Evolutionary conservation across 768 basidiomycete genomes (phyloP), one percentile per base, ranked within the genome.

Genomic region (Pholiota microspora): DNA sequence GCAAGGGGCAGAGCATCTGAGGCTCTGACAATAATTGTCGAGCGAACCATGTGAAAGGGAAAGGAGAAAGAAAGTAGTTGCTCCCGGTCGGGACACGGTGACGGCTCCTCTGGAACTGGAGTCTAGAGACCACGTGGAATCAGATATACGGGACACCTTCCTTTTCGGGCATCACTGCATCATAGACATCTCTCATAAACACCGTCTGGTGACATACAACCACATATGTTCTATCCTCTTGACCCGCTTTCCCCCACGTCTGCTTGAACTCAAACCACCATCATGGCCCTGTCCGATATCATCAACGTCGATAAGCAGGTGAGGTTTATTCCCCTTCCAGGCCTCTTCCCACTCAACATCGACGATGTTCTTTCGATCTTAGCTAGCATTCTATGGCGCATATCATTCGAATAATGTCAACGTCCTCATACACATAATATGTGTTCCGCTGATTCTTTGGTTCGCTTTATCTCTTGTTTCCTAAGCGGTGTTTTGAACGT

Each of bases 321-420:
- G 58, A 6, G 69, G n/a, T n/a, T 65, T 9, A 4, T 10, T 49
- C 16, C 8, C 23, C 51, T 24, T 44, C 24, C 35, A 49, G 24
- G 27, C 32, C n/a, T 12, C 32, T 32, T 40, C 16, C 32, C 28
- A 13, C 24, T 49, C 42, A 47, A 36, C 50, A 54, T 54, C 57
- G 27, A 62, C 50, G 23, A 45, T 32, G 52, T 48, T 53, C 48
- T 15, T 36, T 4, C n/a, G 35, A 21, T 48, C 28, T 28, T 52
- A 97, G 93, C 80, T 98, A 65, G 77, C 86, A 23, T 96, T 96
- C 77, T 98, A 98, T 68, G 93, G 92, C 16, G 87, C 93, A 48
- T 97, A 97, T 71, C 94, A 97, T 70, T 77, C 84, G 13, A 87
- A 96, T 68, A 83, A 82, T 24, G 72, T 84, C 58, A 98, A 98